Evolutionary conservation across 768 basidiomycete species (phyloP).

Genomic region (Boletus bicolor): DNA sequence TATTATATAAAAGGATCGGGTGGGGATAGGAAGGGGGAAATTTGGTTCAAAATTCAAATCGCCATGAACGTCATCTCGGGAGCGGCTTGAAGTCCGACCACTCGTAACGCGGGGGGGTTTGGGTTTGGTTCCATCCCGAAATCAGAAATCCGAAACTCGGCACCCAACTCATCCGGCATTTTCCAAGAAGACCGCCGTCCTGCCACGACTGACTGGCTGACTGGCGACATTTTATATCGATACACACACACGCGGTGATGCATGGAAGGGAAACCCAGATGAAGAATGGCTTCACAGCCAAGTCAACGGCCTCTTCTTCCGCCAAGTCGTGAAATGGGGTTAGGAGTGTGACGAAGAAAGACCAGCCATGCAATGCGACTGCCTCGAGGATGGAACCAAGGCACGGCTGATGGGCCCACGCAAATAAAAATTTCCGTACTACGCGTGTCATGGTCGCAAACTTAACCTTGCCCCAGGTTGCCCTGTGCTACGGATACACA

Average conservation of each 20-base stretch:
- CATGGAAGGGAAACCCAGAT: slow-evolving; percentile 14
- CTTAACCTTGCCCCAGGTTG: slow-evolving; percentile 31
- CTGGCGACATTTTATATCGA: background rate
- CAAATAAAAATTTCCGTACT: slow-evolving; percentile 30
- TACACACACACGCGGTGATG: slow-evolving; percentile 4
- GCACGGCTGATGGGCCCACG: slow-evolving; percentile 19
- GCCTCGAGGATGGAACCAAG: slow-evolving; percentile 36
- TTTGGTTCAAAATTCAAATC: background rate
- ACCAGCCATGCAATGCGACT: slow-evolving; percentile 28
- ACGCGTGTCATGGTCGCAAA: slow-evolving; percentile 25
- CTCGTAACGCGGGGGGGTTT: background rate
- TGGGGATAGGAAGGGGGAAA: slow-evolving; percentile 17
- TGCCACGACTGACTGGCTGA: background rate
- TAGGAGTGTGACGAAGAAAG: slow-evolving; percentile 17
- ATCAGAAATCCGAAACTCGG: background rate
- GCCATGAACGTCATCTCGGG: slow-evolving; percentile 24
- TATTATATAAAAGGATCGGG: slow-evolving; percentile 11
- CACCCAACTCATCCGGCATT: slow-evolving; percentile 9
- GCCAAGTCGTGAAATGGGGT: slow-evolving; percentile 11
- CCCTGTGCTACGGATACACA: slow-evolving; percentile 11
- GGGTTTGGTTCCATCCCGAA: slow-evolving; percentile 7
- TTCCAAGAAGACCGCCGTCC: slow-evolving; percentile 9
- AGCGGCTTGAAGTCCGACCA: slow-evolving; percentile 17
- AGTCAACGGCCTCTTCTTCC: slow-evolving; percentile 12
- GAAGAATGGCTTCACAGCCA: slow-evolving; percentile 7